These are phyloP conservation scores for Scedosporium boydii DNA, from an alignment of 2,329 filamentous ascomycete genomes.

Conservation along the genomic window DNA sequence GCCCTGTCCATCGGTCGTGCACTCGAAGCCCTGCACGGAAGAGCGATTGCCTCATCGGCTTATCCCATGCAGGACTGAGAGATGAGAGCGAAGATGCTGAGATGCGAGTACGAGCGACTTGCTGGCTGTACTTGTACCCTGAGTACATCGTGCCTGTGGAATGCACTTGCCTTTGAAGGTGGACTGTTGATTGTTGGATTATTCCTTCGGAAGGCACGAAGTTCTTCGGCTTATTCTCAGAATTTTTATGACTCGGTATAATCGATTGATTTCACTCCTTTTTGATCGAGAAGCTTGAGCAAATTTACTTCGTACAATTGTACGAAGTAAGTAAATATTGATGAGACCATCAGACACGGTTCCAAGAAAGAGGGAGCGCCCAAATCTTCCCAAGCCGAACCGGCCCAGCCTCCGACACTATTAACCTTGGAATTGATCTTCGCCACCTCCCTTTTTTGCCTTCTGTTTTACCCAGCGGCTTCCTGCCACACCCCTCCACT, in stretches of 20 bases:
- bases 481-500: background rate
- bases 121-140: too few relatives aligned
- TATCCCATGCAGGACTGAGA: background rate
- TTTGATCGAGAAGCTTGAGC: too few relatives aligned
- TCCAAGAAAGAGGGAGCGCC: background rate
- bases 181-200: too few relatives aligned
- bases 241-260: too few relatives aligned
- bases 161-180: too few relatives aligned
- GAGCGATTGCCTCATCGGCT: background rate
- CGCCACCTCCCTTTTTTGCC: background rate
- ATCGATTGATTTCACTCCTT: too few relatives aligned
- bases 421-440: background rate
- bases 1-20: background rate
- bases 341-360: background rate
- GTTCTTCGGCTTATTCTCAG: too few relatives aligned
- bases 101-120: background rate
- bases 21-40: background rate
- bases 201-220: too few relatives aligned
- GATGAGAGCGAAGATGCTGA: background rate
- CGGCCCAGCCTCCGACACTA: background rate
- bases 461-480: slow-evolving; percentile 1
- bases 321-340: too few relatives aligned
- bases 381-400: background rate
- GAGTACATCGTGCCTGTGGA: too few relatives aligned
- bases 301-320: too few relatives aligned